These are phyloP conservation scores for Vicia faba DNA, from an alignment of 306 rosid species.

Conservation along the genomic window DNA sequence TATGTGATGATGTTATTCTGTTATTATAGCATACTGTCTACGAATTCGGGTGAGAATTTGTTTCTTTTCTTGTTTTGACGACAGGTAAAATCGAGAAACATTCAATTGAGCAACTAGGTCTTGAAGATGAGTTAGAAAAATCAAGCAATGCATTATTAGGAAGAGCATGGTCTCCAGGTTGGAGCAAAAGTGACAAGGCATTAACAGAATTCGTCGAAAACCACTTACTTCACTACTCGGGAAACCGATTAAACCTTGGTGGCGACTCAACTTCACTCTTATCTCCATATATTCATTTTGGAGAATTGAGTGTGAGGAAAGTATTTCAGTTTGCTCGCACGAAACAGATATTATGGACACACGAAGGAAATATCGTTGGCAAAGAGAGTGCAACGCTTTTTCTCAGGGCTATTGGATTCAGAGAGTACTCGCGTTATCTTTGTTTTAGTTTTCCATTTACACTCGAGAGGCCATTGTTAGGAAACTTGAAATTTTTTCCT, in stretches of 20 bases:
- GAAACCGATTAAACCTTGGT: not conserved
- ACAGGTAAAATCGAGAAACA: slow-evolving; percentile 52
- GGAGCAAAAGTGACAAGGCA: slow-evolving; percentile 20
- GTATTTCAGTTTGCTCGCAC: not conserved
- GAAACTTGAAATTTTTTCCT: slow-evolving; percentile 82
- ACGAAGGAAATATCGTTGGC: slow-evolving; percentile 84
- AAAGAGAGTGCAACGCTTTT: slow-evolving; percentile 90
- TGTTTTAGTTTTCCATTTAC: slow-evolving; percentile 86
- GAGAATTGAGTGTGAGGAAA: slow-evolving; percentile 20
- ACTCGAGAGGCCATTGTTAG: slow-evolving; percentile 87
- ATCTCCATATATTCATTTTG: slow-evolving; percentile 12
- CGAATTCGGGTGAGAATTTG: slow-evolving; percentile 1
- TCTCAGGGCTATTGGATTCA: slow-evolving; percentile 83
- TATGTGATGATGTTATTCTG: too few species aligned
- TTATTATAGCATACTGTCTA: not conserved
- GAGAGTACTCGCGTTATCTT: slow-evolving; percentile 92
- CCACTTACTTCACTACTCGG: not conserved
- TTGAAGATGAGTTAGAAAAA: slow-evolving; percentile 78
- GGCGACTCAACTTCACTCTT: not conserved
- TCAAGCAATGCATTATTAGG: slow-evolving; percentile 87
- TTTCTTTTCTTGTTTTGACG: slow-evolving; percentile 36
- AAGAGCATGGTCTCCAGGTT: slow-evolving; percentile 39
- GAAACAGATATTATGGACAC: slow-evolving; percentile 58
- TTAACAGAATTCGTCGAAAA: slow-evolving; percentile 10
- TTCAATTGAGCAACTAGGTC: slow-evolving; percentile 70